Base-by-base conservation (phyloP, 169 alveolate genomes). In the Babesia gibsoni region DNA sequence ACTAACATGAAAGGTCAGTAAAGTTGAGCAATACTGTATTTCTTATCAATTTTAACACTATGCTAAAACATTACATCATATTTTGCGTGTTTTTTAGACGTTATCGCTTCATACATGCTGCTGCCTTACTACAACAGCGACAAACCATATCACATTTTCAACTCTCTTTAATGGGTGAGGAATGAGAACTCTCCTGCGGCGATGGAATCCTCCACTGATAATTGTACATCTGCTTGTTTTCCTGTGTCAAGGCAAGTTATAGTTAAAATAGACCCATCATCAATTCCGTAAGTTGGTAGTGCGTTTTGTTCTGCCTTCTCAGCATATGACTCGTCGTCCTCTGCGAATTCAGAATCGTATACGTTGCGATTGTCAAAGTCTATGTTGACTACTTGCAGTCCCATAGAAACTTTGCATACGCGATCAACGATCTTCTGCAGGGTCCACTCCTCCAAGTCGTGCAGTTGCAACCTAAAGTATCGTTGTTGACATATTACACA, bases 321-420 rank as follows among this genome's bases (percentile, higher is more conserved):
- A n/a, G 84, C 68, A 46, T 74, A 74, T 22, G 35, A n/a, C 8
- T 10, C 52, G 35, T 77, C 75, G 12, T 77, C 86, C 61, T 67
- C 74, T 8, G 50, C 12, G 9, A 45, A 25, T 16, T 77, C 86
- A 23, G 59, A 18, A 42, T 77, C 86, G 2, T 37, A 63, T 20
- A 77, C 18, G 68, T 77, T 77, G 20, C 75, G 61, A 36, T 33
- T 32, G 48, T 53, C 67, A n/a, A 77, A 18, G 32, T 67, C 86
- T 6, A 77, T 30, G 30, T 25, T 66, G 10, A 67, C 82, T 68
- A 41, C 32, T 9, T 42, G 52, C 56, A 77, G 32, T 6, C 83
- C 73, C 67, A 77, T 20, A 27, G 22, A 42, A 1, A 9, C 57
- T 7, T 29, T n/a, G 30, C 72, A 65, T 5, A 77, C 43, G 43